Evolutionary conservation across 257 asterid species (phyloP), one percentile per base, ranked within the genome.

Genomic region (Solanum acaule): DNA sequence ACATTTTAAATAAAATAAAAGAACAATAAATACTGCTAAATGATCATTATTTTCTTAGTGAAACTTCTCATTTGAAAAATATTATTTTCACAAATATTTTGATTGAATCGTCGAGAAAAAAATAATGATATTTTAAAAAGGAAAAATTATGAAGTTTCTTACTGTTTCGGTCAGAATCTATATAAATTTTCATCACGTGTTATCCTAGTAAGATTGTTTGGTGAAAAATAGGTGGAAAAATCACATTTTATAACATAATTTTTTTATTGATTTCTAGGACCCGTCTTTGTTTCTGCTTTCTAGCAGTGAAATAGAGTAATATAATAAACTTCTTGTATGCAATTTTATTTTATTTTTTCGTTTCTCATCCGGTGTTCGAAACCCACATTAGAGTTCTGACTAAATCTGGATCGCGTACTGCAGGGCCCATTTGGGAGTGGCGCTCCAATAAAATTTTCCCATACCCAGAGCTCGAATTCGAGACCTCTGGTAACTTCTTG

Each of bases 151-250:
- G 25, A 56, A 56, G 25, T 56, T 56, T 56, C 25, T 56, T 2
- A 20, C 0, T 56, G 2, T 18, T 56, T n/a, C 3, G 6, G 0
- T 63, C 2, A n/a, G 3, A 63, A 23, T 10, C 7, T 63, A 5
- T 63, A 10, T 63, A 4, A 63, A 63, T 63, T 63, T 63, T n/a
- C 71, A 63, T 0, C 31, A 63, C n/a, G 71, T 2, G 3, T 2
- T n/a, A 4, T 63, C 16, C 1, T n/a, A 63, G 27, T 63, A 1
- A 63, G 7, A n/a, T n/a, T 13, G 14, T n/a, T 63, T 13, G 15
- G 15, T 63, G 6, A 63, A 23, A 63, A 63, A 63, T 63, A n/a
- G 14, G 7, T 10, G 12, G 3, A 63, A n/a, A 63, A 63, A 63
- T 61, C 14, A 23, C 5, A 2, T 23, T 61, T 61, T 8, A 22